Evolutionary conservation across 257 asterid genomes (phyloP).

Genomic region (Solanum arcanum): DNA sequence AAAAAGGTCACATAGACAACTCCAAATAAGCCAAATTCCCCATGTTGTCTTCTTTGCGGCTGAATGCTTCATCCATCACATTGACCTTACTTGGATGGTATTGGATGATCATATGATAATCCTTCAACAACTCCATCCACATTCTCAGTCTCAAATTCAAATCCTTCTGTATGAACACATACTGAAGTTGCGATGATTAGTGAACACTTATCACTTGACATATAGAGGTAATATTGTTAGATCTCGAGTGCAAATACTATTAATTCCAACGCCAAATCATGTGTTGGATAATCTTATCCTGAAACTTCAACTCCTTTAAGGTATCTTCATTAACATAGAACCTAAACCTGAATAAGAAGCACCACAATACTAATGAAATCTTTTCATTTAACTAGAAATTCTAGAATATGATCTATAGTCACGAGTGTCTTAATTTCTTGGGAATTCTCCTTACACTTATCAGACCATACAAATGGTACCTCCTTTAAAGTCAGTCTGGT

Average conservation of each 20-base stretch:
- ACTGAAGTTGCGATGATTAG: neutral
- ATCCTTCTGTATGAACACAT: neutral
- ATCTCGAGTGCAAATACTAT: neutral
- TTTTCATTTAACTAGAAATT: neutral
- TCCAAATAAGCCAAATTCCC: neutral
- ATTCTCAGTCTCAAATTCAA: neutral
- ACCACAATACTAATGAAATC: neutral
- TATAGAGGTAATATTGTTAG: neutral
- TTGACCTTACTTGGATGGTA: neutral
- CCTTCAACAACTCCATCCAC: neutral
- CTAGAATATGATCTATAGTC: neutral
- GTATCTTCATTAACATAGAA: neutral
- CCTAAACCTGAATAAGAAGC: neutral
- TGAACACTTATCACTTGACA: neutral
- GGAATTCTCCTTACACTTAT: neutral
- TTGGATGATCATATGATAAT: neutral
- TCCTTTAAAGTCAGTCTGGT: neutral
- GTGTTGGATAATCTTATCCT: neutral
- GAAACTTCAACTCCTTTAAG: neutral
- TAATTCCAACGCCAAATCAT: neutral
- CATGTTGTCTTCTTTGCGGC: neutral
- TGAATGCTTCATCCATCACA: neutral
- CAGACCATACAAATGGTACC: neutral
- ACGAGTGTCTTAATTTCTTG: neutral
- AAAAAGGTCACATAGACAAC: neutral